These are phyloP conservation scores for Mollisia scopiformis DNA, from an alignment of 2,329 filamentous ascomycete species.

Conservation along the genomic window DNA sequence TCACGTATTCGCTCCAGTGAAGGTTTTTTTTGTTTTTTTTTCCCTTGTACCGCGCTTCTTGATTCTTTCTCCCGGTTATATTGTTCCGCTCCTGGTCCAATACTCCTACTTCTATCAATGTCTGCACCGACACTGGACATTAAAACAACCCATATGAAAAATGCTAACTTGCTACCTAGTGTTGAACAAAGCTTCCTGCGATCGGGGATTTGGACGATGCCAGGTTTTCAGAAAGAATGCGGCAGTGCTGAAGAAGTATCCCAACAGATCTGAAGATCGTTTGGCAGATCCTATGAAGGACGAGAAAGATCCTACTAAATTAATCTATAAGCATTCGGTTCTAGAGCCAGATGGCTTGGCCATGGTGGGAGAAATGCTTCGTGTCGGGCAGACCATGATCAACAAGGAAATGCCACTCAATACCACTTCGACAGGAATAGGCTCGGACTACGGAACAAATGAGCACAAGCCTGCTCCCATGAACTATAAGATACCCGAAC, in stretches of 20 bases:
- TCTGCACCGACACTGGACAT: too few species aligned
- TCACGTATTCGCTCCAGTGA: too few species aligned
- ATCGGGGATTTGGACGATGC: constrained; percentile 93
- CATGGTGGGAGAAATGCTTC: constrained; percentile 79
- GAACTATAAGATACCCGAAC: constrained; percentile 82
- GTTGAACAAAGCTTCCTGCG: constrained; percentile 92
- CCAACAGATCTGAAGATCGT: constrained; percentile 75
- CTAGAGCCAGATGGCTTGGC: constrained; percentile 89
- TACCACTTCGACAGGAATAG: constrained; percentile 72
- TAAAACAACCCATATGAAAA: not conserved
- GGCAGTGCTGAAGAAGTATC: constrained; percentile 84
- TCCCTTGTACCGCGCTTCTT: too few species aligned
- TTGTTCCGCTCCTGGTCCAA: too few species aligned
- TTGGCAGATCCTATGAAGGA: constrained; percentile 59
- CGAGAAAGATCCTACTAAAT: constrained; percentile 58
- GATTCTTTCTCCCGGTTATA: too few species aligned
- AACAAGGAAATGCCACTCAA: constrained; percentile 88
- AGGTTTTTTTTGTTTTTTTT: too few species aligned
- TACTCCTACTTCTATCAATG: too few species aligned
- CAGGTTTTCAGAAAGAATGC: constrained; percentile 98
- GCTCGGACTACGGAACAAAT: constrained; percentile 64
- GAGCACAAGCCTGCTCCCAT: constrained; percentile 68
- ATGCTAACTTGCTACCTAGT: constrained; percentile 56
- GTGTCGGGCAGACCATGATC: constrained; percentile 81
- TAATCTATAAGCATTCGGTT: constrained; percentile 69